These are phyloP conservation scores for Otatea glauca DNA, from an alignment of 176 grass and related monocot species.

Conservation along the genomic window DNA sequence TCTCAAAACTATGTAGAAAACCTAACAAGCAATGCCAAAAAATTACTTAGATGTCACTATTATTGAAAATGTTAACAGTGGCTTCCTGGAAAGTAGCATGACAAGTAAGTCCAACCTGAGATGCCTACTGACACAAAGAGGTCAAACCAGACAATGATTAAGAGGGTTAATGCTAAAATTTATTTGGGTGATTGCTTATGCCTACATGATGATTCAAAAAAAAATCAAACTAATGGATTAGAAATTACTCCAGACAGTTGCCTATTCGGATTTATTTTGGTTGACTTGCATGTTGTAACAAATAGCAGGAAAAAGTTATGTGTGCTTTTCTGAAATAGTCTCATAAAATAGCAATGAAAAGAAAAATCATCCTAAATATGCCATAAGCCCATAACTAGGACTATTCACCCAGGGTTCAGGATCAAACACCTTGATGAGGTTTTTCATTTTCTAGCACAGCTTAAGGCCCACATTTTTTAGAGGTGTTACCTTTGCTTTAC, in stretches of 20 bases:
- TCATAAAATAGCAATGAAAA: not conserved
- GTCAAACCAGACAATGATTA: slow-evolving; percentile 89
- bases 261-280: not conserved
- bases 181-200: slow-evolving; percentile 88
- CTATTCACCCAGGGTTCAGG: not conserved
- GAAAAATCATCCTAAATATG: slow-evolving; percentile 1
- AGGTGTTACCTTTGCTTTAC: not conserved
- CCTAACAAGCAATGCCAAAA: too few relatives aligned
- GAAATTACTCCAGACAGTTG: slow-evolving; percentile 16
- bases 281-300: not conserved
- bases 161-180: slow-evolving; percentile 70
- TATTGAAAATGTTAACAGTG: slow-evolving; percentile 40
- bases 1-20: too few relatives aligned
- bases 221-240: slow-evolving; percentile 12
- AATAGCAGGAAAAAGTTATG: not conserved
- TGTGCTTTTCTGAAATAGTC: slow-evolving; percentile 1
- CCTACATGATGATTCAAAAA: slow-evolving; percentile 55
- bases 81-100: slow-evolving; percentile 43
- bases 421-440: too few relatives aligned
- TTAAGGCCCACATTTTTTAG: not conserved
- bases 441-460: too few relatives aligned
- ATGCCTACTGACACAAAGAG: too few relatives aligned
- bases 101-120: slow-evolving; percentile 63
- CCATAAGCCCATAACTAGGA: not conserved
- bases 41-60: too few relatives aligned